Conservation (phyloP, 2,329 filamentous ascomycete species). For the Alternaria dauci region DNA sequence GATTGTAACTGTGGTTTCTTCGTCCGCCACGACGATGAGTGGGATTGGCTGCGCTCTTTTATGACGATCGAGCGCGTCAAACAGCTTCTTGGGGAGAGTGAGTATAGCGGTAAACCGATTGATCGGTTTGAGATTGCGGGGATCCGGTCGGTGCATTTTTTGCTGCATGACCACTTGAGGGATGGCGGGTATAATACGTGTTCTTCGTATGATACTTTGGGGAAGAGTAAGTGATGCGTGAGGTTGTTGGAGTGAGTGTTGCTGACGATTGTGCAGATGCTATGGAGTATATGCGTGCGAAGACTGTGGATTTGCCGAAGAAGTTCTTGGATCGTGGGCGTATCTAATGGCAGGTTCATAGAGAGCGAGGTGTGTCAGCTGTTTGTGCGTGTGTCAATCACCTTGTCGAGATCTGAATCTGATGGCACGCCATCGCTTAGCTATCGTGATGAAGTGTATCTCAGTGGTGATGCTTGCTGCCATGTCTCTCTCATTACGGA, state of each 20-base stretch:
- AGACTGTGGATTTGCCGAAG: constrained; percentile 27
- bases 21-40: constrained; percentile 45
- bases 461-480: too few relatives aligned
- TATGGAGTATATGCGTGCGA: constrained; percentile 31
- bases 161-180: constrained; percentile 55
- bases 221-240: constrained; percentile 15
- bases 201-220: constrained; percentile 11
- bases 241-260: neutral
- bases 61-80: constrained; percentile 39
- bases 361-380: neutral
- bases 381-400: too few relatives aligned
- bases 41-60: constrained; percentile 43
- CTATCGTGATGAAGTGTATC: too few relatives aligned
- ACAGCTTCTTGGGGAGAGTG: constrained; percentile 39
- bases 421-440: too few relatives aligned
- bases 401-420: too few relatives aligned
- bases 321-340: constrained; percentile 23
- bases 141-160: constrained; percentile 46
- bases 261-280: constrained; percentile 16
- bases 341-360: constrained; percentile 3
- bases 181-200: constrained; percentile 45
- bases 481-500: too few relatives aligned
- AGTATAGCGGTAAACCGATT: constrained; percentile 28
- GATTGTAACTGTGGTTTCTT: constrained; percentile 51
- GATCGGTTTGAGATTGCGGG: constrained; percentile 20